Evolutionary conservation across 768 basidiomycete genomes (phyloP), one percentile per base, ranked within the genome.

Genomic region (Podaxis mareebaensis): DNA sequence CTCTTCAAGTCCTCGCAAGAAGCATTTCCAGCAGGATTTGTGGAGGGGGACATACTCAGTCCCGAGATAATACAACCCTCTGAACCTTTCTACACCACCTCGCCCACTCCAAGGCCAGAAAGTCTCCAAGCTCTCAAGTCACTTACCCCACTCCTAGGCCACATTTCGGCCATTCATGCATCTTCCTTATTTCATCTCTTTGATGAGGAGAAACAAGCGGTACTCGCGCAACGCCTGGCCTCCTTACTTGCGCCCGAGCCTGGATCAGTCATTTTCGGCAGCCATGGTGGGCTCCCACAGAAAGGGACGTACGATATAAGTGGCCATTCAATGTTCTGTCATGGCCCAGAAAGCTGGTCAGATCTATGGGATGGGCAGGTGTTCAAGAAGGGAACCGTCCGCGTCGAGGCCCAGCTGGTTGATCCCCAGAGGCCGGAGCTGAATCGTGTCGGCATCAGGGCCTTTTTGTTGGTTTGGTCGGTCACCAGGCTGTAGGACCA

Each of bases 1-100:
- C 76, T 90, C 15, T 91, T 88, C 74, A 79, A 71, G 57, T 78
- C 82, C 3, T 83, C 77, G 0, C 79, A 81, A 0, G 73, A 79
- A 39, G 77, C 79, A 0, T 88, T 85, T 71, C 83, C 85, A 1
- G 83, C 77, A 0, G 70, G 75, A 0, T 90, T 90, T 68, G 58
- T 90, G 17, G 71, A 77, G 11, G 89, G 88, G 0, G 81, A 90
- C 64, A 76, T 73, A 0, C 81, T 90, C 52, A 78, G 86, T 65
- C 71, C 79, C 7, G 63, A 66, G 3, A 74, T 83, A 53, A 76
- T 88, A 26, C 67, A 67, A 6, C 75, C 77, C 6, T 67, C 67
- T 0, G 67, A 70, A 5, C 67, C 70, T 49, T 68, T 73, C 48
- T 66, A 68, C 30, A 1, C 33, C 5, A 12, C 30, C 6, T 10